Conservation (phyloP, 1,139 yeast species). For the Debaryomyces subglobosus region DNA sequence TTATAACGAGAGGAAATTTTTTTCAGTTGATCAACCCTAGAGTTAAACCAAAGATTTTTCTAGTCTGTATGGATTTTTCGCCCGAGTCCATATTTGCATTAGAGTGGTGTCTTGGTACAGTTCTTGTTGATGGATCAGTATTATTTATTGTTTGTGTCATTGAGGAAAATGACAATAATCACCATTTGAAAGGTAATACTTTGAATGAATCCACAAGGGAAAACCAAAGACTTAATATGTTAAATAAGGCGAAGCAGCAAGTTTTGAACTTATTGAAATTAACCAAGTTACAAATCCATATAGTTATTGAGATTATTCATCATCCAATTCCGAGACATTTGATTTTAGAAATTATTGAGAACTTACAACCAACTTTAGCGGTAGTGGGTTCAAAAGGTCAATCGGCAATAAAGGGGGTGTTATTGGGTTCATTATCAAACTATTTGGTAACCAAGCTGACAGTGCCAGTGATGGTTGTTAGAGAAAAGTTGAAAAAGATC, state of each 20-base stretch:
- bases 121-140: slow-evolving; percentile 82
- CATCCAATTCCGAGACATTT: slow-evolving; percentile 89
- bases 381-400: slow-evolving; percentile 83
- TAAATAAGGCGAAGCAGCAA: slow-evolving; percentile 62
- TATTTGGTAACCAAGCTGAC: slow-evolving; percentile 76
- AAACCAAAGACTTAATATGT: slow-evolving; percentile 56
- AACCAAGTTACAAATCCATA: slow-evolving; percentile 77
- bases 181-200: slow-evolving; percentile 45
- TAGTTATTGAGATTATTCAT: slow-evolving; percentile 74
- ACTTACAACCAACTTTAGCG: slow-evolving; percentile 79
- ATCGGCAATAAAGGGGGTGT: slow-evolving; percentile 73
- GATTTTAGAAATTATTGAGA: slow-evolving; percentile 79
- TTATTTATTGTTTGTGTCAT: slow-evolving; percentile 78
- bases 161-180: slow-evolving; percentile 63
- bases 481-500: slow-evolving; percentile 78
- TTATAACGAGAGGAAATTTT: slow-evolving; percentile 71
- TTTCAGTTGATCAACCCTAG: slow-evolving; percentile 56
- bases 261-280: slow-evolving; percentile 62
- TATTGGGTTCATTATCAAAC: slow-evolving; percentile 74
- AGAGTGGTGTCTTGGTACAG: slow-evolving; percentile 89
- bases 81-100: slow-evolving; percentile 86
- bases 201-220: slow-evolving; percentile 49
- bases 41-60: slow-evolving; percentile 65
- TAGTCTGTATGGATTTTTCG: slow-evolving; percentile 79
- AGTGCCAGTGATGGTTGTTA: slow-evolving; percentile 90